These are phyloP conservation scores for Thelephora terrestris DNA, from an alignment of 1,284 basidiomycete genomes.

Conservation along the genomic window DNA sequence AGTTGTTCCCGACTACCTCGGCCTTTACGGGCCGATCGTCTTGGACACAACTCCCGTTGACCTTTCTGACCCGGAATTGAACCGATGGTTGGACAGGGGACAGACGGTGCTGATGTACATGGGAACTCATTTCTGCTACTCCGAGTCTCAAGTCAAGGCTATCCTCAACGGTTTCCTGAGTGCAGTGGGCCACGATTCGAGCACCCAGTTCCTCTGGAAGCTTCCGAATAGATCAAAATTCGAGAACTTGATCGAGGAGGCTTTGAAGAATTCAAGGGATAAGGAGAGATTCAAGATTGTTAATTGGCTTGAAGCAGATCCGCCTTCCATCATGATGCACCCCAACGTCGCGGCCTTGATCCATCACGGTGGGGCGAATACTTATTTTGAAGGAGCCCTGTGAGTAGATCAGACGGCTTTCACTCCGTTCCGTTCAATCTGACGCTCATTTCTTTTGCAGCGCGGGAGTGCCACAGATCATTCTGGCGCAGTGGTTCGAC, in stretches of 20 bases:
- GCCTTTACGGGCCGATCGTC: constrained; percentile 10
- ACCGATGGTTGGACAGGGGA: constrained; percentile 6
- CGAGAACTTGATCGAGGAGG: constrained; percentile 3
- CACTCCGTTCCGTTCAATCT: constrained; percentile 2
- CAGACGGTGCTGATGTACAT: constrained; percentile 10
- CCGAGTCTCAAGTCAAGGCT: constrained; percentile 4
- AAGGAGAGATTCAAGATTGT: constrained; percentile 4
- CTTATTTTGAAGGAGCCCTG: not conserved
- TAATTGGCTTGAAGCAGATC: constrained; percentile 8
- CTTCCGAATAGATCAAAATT: constrained; percentile 8
- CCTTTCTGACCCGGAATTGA: constrained; percentile 5
- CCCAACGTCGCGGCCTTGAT: constrained; percentile 7
- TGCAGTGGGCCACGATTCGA: constrained; percentile 1
- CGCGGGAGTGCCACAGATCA: constrained; percentile 9
- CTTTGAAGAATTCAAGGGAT: not conserved
- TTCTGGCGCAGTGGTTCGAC: constrained; percentile 11
- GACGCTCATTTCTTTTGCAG: not conserved
- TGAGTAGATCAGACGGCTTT: not conserved
- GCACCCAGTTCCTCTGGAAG: constrained; percentile 13
- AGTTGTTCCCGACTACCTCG: constrained; percentile 6
- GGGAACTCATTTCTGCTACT: constrained; percentile 12
- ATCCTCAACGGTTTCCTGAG: not conserved
- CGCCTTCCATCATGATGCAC: constrained; percentile 6
- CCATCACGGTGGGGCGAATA: constrained; percentile 8
- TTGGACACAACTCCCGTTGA: constrained; percentile 5